phyloP scores from a whole-genome alignment of 805 yeast species.

The Schwanniomyces occidentalis region DNA sequence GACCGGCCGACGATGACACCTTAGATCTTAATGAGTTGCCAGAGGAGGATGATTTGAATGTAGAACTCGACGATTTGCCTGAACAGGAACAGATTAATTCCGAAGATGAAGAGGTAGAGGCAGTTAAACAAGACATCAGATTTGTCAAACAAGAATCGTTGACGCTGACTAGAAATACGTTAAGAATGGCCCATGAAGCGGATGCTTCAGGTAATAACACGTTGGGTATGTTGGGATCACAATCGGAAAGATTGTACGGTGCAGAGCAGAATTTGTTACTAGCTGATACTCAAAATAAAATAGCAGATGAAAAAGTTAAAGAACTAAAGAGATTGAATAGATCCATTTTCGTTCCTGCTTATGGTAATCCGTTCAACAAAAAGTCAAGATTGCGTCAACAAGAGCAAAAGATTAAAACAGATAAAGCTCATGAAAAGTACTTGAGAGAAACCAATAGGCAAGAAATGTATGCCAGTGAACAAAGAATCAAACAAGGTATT shows the following conservation, averaged over 20 bases:
- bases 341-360: conserved; percentile 75
- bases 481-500: conserved; percentile 65
- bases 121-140: conserved; percentile 76
- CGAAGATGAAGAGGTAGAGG: conserved; percentile 89
- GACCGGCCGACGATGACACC: conserved; percentile 22
- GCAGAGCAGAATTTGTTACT: conserved; percentile 76
- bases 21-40: conserved; percentile 35
- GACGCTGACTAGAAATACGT: conserved; percentile 79
- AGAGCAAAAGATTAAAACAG: conserved; percentile 66
- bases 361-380: conserved; percentile 81
- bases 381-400: conserved; percentile 70
- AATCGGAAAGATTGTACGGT: conserved; percentile 78
- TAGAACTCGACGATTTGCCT: conserved; percentile 37
- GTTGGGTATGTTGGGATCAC: conserved; percentile 90
- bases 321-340: conserved; percentile 80
- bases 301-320: conserved; percentile 79
- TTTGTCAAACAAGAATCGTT: conserved; percentile 86
- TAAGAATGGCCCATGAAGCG: conserved; percentile 53
- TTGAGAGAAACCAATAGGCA: conserved; percentile 61
- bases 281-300: conserved; percentile 77
- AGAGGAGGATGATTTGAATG: conserved; percentile 41
- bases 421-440: conserved; percentile 61
- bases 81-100: conserved; percentile 44
- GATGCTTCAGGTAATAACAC: conserved; percentile 61
- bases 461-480: conserved; percentile 63